Evolutionary conservation across 1,284 basidiomycete genomes (phyloP).

Genomic region (Cutaneotrichosporon sp.): DNA sequence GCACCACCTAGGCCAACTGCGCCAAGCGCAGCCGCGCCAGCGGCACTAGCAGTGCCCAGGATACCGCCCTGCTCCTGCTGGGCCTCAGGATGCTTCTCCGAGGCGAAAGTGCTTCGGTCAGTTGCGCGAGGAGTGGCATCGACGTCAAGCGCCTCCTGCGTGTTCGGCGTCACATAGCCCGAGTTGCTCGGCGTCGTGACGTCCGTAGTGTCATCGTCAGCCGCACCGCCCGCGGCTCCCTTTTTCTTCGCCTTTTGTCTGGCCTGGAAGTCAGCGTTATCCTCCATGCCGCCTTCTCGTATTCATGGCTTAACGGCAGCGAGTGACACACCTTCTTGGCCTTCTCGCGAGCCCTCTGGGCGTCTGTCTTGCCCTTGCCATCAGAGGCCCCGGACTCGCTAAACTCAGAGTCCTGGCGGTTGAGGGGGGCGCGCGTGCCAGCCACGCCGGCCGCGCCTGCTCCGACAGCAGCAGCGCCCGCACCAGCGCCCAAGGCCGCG

Average conservation of each 20-base stretch:
- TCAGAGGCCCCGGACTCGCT: too few species aligned
- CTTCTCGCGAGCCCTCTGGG: constrained; percentile 4
- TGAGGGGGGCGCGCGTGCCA: too few species aligned
- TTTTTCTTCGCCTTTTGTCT: constrained; percentile 12
- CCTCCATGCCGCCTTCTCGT: too few species aligned
- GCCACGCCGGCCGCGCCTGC: neutral
- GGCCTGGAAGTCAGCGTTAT: neutral
- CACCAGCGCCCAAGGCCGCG: neutral
- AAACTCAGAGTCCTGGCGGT: too few species aligned
- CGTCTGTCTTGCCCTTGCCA: constrained; percentile 1
- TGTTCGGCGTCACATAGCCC: constrained; percentile 5
- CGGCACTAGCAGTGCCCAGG: constrained; percentile 16
- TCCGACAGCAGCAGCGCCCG: neutral
- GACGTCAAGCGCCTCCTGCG: neutral
- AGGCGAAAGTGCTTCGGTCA: too few species aligned
- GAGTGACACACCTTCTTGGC: constrained; percentile 1
- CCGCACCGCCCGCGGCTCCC: neutral
- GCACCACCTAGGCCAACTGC: constrained; percentile 15
- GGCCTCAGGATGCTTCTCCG: too few species aligned
- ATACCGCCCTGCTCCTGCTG: too few species aligned
- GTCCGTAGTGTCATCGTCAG: constrained; percentile 5
- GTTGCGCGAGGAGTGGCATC: neutral
- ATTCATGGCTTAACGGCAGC: too few species aligned
- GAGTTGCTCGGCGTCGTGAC: neutral
- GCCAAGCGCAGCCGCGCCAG: constrained; percentile 27